Evolutionary conservation across 768 basidiomycete species (phyloP), one percentile per base, ranked within the genome.

Genomic region (Pulveroboletus sp.): DNA sequence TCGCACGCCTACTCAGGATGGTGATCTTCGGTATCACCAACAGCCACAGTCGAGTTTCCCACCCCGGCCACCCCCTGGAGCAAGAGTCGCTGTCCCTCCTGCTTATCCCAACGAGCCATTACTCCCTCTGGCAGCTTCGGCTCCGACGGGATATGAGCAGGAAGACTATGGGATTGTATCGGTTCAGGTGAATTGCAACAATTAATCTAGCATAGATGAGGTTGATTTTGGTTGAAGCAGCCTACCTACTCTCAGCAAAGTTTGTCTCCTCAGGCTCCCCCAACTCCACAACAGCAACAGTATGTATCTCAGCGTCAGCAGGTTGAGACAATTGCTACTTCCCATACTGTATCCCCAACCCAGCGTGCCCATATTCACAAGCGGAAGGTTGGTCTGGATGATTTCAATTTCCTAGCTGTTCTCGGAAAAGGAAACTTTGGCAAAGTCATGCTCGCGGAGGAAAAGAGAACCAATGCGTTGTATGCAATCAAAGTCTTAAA

Each of bases 401-500:
- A 98, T 67, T 99, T 99, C 78, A 98, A 98, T 63, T 98, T 99
- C 78, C 73, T 99, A 48, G 93, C 96, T 24, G 96, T 99, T 14
- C 81, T 99, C 33, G 96, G 96, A 43, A 98, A 98, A 72, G 96
- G 96, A 60, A 99, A 98, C 71, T 99, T 99, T 64, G 96, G 96
- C 49, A 99, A 99, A 69, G 96, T 99, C 71, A 99, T 99, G 96
- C 73, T 99, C 51, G 96, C 96, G 9, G 96, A 99, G 71, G 96
- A 99, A 77, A 99, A 99, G 81, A 84, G 78, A 68, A 80, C 83
- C 44, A 90, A 82, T 59, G 82, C 80, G 44, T 70, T 98, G 49
- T 98, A 89, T 65, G 96, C 96, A n/a, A 97, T 99, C 76, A 99
- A 99, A 71, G 96, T 99, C n/a, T 67, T 99, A 67, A 99, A 99